Evolutionary conservation across 345 rosid species (phyloP), one percentile per base, ranked within the genome.

Genomic region (Diplotaxis tenuifolia): DNA sequence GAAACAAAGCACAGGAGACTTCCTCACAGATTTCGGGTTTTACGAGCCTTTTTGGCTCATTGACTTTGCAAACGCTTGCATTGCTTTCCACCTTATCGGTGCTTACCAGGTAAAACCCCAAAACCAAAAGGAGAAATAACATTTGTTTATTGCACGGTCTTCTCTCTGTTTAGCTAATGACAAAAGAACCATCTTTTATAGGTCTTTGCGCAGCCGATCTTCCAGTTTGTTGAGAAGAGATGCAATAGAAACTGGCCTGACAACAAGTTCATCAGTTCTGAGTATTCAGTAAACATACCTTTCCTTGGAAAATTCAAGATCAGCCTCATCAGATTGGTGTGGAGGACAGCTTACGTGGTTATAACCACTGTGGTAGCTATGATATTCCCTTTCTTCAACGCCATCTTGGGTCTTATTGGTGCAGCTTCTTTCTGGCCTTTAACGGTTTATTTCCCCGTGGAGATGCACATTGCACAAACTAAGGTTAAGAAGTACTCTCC

Each of bases 331-430:
- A 84, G 93, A 66, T 7, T 94, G 67, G 82, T 82, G 32, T 94
- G 97, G 97, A 86, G 98, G 74, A 85, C 93, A 1, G 3, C 28
- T 6, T 94, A 86, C 11, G 98, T 94, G 29, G 67, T 89, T 0
- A 12, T 85, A 20, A 84, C 95, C 5, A 81, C 93, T 1, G 23
- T 91, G 6, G 0, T 88, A 4, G 98, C 98, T 36, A 91, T 89
- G 97, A 75, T 87, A 34, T 80, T 94, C 42, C 98, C 98, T 0
- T 91, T 94, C 88, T 94, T 94, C 93, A 94, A 89, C 22, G 87
- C 85, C 42, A 85, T 91, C 68, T 59, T 91, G 50, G 97, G 96
- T 11, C 86, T 94, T 16, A 73, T 94, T 0, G 98, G 98, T 10
- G 93, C 97, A 1, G 79, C 79, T 1, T 78, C 85, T 1, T 94